These are phyloP conservation scores for Saccharomyces mikatae DNA, from an alignment of 805 yeast genomes.

Conservation along the genomic window DNA sequence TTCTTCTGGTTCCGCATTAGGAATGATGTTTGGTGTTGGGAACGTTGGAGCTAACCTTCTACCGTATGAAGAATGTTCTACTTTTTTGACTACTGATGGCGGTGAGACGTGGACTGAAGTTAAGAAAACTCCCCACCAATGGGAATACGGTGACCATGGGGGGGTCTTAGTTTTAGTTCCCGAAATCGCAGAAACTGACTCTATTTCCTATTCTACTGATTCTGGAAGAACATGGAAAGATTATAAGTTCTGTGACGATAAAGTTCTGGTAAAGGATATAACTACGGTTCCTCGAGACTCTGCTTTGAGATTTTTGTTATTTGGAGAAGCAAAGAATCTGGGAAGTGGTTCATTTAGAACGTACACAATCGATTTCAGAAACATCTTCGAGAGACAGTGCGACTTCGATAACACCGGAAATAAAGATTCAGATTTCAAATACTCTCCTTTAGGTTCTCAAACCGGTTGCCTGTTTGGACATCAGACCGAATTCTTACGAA, in stretches of 20 bases:
- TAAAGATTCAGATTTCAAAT: conserved; percentile 50
- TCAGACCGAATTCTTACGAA: conserved; percentile 49
- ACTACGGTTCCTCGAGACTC: conserved; percentile 90
- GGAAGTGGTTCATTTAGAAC: conserved; percentile 41
- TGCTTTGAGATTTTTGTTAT: conserved; percentile 66
- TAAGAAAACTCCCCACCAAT: conserved; percentile 63
- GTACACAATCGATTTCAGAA: conserved; percentile 51
- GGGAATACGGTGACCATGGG: conserved; percentile 97
- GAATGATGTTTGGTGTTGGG: conserved; percentile 84
- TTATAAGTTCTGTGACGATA: conserved; percentile 50
- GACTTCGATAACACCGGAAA: conserved; percentile 37
- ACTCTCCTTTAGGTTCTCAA: conserved; percentile 47
- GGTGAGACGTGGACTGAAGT: conserved; percentile 85
- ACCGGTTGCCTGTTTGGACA: conserved; percentile 66
- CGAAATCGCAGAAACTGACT: conserved; percentile 49
- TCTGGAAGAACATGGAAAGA: conserved; percentile 74
- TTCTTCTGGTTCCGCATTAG: conserved; percentile 84
- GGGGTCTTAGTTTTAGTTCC: conserved; percentile 70
- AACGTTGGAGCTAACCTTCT: conserved; percentile 66
- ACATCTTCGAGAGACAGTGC: conserved; percentile 48
- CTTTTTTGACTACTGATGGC: conserved; percentile 82
- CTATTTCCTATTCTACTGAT: conserved; percentile 59
- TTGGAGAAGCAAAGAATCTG: conserved; percentile 42
- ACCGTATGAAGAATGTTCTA: conserved; percentile 45
- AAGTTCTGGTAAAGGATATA: conserved; percentile 56